Conservation (phyloP, 108 stramenopile species). For the Bacterosira constricta region DNA sequence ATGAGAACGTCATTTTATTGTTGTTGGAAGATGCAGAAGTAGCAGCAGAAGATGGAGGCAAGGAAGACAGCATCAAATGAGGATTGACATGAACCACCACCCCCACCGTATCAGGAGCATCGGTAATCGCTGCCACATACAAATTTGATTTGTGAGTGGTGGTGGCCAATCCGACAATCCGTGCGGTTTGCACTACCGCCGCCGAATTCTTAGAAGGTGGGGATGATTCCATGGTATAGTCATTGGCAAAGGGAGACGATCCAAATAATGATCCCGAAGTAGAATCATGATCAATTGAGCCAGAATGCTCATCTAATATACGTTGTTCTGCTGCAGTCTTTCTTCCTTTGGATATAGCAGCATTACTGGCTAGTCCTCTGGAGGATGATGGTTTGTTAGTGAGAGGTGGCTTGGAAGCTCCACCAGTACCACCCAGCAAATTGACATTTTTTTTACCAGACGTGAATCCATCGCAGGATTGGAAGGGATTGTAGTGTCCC, state of each 20-base stretch:
- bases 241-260: constrained; percentile 35
- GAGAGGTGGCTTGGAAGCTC: not conserved
- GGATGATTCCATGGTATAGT: not conserved
- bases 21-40: constrained; percentile 25
- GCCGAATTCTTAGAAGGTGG: no score
- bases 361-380: constrained; percentile 17
- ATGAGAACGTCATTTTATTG: not conserved
- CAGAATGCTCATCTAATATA: constrained; percentile 45
- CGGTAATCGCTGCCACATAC: constrained; percentile 49
- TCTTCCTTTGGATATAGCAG: not conserved
- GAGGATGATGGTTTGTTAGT: constrained; percentile 3
- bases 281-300: not conserved
- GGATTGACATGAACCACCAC: constrained; percentile 50
- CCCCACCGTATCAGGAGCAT: constrained; percentile 31
- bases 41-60: constrained; percentile 42
- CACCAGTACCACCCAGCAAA: not conserved
- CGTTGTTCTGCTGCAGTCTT: constrained; percentile 28
- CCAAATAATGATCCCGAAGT: constrained; percentile 26
- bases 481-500: constrained; percentile 78
- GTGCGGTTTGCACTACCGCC: not conserved
- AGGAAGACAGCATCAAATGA: constrained; percentile 36
- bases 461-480: constrained; percentile 22
- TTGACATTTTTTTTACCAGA: not conserved
- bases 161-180: constrained; percentile 43
- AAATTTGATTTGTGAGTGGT: constrained; percentile 9